These are phyloP conservation scores for Neofusicoccum ribis DNA, from an alignment of 2,329 filamentous ascomycete genomes.

Conservation along the genomic window DNA sequence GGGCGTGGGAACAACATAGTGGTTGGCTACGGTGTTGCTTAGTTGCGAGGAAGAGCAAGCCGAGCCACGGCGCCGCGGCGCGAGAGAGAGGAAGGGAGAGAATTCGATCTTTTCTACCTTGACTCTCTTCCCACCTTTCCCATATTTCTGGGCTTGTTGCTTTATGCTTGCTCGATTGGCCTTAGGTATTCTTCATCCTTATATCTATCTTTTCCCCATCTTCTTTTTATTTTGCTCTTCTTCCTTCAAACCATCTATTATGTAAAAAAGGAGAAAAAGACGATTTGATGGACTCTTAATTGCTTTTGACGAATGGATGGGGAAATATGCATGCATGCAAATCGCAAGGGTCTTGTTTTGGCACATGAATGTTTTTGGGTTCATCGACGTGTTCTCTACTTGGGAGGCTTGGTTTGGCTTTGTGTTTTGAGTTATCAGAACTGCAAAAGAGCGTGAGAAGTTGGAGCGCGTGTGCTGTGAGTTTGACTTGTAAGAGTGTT, in stretches of 20 bases:
- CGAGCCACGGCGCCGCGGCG: neutral
- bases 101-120: neutral
- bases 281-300: neutral
- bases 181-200: slow-evolving; percentile 6
- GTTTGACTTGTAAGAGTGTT: too few relatives aligned
- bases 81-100: neutral
- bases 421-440: too few relatives aligned
- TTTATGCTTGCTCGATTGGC: neutral
- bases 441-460: too few relatives aligned
- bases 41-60: neutral
- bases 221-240: neutral
- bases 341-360: neutral
- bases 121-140: neutral
- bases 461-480: too few relatives aligned
- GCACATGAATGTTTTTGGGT: neutral
- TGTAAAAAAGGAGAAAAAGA: slow-evolving; percentile 13
- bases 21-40: neutral
- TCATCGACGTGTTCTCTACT: neutral
- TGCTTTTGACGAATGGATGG: neutral
- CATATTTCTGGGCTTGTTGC: neutral
- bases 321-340: neutral
- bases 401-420: neutral
- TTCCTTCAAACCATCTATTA: neutral
- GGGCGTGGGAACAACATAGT: neutral
- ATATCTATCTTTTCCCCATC: slow-evolving; percentile 2